Base-by-base conservation (phyloP, 2,329 filamentous ascomycete species). In the Alternaria arbusti region DNA sequence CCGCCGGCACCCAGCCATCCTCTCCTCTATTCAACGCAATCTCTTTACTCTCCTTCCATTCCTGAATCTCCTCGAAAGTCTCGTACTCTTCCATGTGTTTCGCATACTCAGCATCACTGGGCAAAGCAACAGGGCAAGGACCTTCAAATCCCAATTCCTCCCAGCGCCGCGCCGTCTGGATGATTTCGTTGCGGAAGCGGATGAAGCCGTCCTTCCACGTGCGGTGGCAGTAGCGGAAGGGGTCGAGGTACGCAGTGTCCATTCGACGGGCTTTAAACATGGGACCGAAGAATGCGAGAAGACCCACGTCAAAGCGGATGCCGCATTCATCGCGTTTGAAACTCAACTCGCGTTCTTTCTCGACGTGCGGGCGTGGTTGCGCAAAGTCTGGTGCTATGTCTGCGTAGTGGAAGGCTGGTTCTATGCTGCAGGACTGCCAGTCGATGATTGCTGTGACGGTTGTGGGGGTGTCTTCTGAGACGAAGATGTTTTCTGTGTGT, bases 171-270 rank as follows among this genome's bases (percentile, higher is more conserved):
- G 79, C 74, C n/a, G 78, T 76, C 54, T 80, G 74, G 54, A 82
- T 80, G n/a, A 84, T 59, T 60, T 82, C 78, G 57, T 83, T 73
- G 11, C 73, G 77, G 28, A 83, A 74, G 15, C 77, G 79, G 54
- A 79, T 74, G 17, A 75, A 75, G 8, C 81, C 76, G 67, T 83
- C 77, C 61, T 78, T 79, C 80, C 79, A 84, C 7, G 80, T 81
- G 57, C 75, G 76, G 61, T 79, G 74, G 66, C 75, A 79, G 69
- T 82, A 83, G 28, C 70, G 74, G 63, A 83, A 82, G 30, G 78
- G 80, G 30, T 78, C 72, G 55, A 82, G 73, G 6, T 81, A 70
- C 28, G 69, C 69, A 47, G 82, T 71, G 32, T 83, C 71, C 61
- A 81, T 76, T 32, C 23, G 6, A 25, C 23, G 23, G 6, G 23